Evolutionary conservation across 768 basidiomycete genomes (phyloP).

Genomic region (Termitomyces sp.): DNA sequence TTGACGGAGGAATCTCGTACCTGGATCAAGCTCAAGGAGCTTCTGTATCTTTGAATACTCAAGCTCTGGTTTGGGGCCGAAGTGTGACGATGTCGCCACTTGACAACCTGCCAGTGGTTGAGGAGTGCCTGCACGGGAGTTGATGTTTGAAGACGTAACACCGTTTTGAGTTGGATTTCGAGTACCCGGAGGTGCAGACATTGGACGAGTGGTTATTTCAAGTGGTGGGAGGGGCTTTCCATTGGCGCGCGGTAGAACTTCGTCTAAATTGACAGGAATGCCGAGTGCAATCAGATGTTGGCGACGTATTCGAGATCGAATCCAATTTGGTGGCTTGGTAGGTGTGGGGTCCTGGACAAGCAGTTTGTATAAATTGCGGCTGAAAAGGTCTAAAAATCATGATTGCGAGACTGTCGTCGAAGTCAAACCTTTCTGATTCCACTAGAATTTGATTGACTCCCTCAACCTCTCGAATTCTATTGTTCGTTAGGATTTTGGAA

Average conservation of each 20-base stretch:
- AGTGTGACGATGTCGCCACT: constrained; percentile 28
- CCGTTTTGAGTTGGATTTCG: constrained; percentile 31
- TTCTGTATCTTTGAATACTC: constrained; percentile 60
- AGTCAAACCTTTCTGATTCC: constrained; percentile 63
- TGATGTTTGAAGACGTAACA: constrained; percentile 27
- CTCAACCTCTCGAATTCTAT: constrained; percentile 72
- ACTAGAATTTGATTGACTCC: constrained; percentile 78
- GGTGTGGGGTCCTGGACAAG: constrained; percentile 69
- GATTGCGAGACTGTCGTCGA: background rate
- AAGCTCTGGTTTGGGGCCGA: constrained; percentile 76
- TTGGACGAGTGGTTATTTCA: constrained; percentile 76
- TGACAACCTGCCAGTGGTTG: constrained; percentile 28
- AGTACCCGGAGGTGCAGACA: constrained; percentile 71
- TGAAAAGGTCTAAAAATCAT: constrained; percentile 25
- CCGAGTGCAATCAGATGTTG: constrained; percentile 90
- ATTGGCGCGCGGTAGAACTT: constrained; percentile 68
- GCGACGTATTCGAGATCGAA: constrained; percentile 81
- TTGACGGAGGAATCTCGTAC: constrained; percentile 33
- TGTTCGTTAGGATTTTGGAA: constrained; percentile 52
- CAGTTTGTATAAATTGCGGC: constrained; percentile 73
- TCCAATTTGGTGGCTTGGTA: constrained; percentile 90
- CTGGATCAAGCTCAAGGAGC: constrained; percentile 60
- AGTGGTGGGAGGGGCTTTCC: constrained; percentile 70
- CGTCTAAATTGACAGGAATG: constrained; percentile 92
- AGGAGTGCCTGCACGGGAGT: constrained; percentile 51